A percentile compares a stretch with the other conserved stretches of the same genome.
These are phyloP conservation scores for Simmondsia chinensis DNA, from an alignment of 148 eudicot genomes.

Conservation along the genomic window DNA sequence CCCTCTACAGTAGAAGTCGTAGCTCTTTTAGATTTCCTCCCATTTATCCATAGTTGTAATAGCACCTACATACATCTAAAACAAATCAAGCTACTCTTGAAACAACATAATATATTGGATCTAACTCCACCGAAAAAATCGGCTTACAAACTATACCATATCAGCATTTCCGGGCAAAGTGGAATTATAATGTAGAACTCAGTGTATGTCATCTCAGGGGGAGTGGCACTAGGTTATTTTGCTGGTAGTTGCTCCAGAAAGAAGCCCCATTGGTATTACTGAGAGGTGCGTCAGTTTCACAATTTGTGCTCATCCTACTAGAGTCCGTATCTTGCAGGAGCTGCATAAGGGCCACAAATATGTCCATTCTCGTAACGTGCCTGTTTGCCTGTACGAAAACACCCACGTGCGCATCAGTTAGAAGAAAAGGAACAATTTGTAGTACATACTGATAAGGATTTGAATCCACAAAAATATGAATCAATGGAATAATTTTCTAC, in stretches of 20 bases:
- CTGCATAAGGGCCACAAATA: conserved; percentile 68
- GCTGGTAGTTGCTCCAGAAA: conserved; percentile 31
- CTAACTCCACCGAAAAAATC: too few relatives aligned
- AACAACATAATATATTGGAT: too few relatives aligned
- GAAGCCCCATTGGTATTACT: conserved; percentile 14
- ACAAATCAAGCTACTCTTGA: too few relatives aligned
- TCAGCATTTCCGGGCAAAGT: too few relatives aligned
- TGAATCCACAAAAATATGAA: neutral
- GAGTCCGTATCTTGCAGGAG: conserved; percentile 35
- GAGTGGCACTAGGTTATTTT: conserved; percentile 22
- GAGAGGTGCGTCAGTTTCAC: conserved; percentile 6
- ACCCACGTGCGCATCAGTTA: neutral
- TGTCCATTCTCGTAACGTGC: conserved; percentile 55
- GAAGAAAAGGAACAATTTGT: neutral
- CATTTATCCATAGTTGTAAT: too few relatives aligned
- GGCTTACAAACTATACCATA: too few relatives aligned
- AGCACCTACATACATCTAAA: too few relatives aligned
- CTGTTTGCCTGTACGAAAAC: conserved; percentile 22
- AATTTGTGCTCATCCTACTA: conserved; percentile 7
- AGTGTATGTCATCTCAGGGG: conserved; percentile 21
- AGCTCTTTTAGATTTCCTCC: too few relatives aligned
- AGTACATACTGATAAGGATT: neutral
- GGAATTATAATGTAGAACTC: too few relatives aligned
- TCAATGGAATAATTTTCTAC: too few relatives aligned
- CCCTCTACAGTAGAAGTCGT: too few relatives aligned